Base-by-base conservation (phyloP, 371 early-diverging fungal genomes). In the Mucor lusitanicus region DNA sequence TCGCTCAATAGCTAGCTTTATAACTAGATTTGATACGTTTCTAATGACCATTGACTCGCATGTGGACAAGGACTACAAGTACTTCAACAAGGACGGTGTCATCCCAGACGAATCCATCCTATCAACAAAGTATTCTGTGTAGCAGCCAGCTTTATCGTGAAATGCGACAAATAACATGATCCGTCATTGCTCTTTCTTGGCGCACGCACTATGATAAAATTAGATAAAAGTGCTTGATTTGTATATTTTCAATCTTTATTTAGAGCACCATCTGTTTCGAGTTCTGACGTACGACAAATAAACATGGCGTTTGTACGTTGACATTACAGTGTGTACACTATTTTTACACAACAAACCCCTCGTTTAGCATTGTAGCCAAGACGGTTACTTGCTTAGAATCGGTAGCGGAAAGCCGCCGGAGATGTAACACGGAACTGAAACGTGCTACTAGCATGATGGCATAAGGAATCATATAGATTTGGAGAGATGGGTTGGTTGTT, bases 1-100 rank as follows among this genome's bases (percentile, higher is more conserved):
- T 15, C 28, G 21, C 19, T 39, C n/a, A 39, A 35, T 19, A 44
- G 30, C 15, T 7, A 48, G 28, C 21, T 19, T 35, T 48, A n/a
- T n/a, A n/a, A n/a, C 40, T 35, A 59, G 91, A 25, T 96, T 93
- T 70, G 88, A 88, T 59, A 70, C 78, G n/a, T 96, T 94, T 90
- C 66, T 90, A 28, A 68, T 81, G 35, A 61, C 78, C 40, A 73
- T 91, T 15, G 94, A 95, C 76, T 72, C 84, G 8, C 85, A 78
- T 67, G 48, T 71, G 19, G 75, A 75, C 1, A 58, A 70, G 39
- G 76, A 73, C 25, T 87, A 79, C 57, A 58, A 69, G 27, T 87
- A 80, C 50, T 64, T 87, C 8, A 81, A 81, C 53, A 57, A 75
- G 1, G 72, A 78, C 48, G 83, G 80, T n/a, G 25, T 59, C 3